phyloP scores from a whole-genome alignment of 2,329 filamentous ascomycete genomes.

The Trichoderma endophyticum region DNA sequence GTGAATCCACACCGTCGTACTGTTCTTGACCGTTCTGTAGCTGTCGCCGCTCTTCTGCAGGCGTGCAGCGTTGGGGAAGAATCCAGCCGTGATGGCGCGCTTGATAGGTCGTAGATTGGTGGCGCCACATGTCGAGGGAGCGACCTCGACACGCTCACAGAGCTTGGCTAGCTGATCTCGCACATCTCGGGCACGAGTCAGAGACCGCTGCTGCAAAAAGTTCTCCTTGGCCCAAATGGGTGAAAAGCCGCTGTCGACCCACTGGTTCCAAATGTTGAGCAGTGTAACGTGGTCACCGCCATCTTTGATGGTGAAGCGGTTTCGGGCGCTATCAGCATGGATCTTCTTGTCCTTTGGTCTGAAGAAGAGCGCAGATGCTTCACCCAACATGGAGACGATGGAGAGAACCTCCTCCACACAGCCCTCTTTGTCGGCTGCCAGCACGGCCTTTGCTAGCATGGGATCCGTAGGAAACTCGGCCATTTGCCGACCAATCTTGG shows the following conservation, averaged over 20 bases:
- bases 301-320: slow-evolving; percentile 84
- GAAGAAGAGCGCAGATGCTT: slow-evolving; percentile 87
- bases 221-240: slow-evolving; percentile 88
- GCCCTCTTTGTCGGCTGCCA: slow-evolving; percentile 85
- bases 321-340: slow-evolving; percentile 85
- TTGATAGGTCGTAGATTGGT: slow-evolving; percentile 73
- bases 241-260: slow-evolving; percentile 87
- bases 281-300: slow-evolving; percentile 87
- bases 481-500: slow-evolving; percentile 89
- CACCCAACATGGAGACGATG: slow-evolving; percentile 90
- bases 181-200: slow-evolving; percentile 85
- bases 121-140: slow-evolving; percentile 64
- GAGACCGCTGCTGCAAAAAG: slow-evolving; percentile 85
- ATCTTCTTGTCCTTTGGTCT: slow-evolving; percentile 96
- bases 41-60: slow-evolving; percentile 79
- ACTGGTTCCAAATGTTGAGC: slow-evolving; percentile 93
- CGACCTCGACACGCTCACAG: slow-evolving; percentile 89
- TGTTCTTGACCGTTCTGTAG: slow-evolving; percentile 90
- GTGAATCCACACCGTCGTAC: slow-evolving; percentile 86
- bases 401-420: slow-evolving; percentile 91
- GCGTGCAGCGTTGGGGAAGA: slow-evolving; percentile 88
- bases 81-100: slow-evolving; percentile 84
- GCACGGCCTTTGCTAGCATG: slow-evolving; percentile 83
- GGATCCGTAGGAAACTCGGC: slow-evolving; percentile 91
- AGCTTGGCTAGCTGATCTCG: slow-evolving; percentile 88